Evolutionary conservation across 2,329 filamentous ascomycete species (phyloP), one percentile per base, ranked within the genome.

Genomic region (Blastomyces percursus): DNA sequence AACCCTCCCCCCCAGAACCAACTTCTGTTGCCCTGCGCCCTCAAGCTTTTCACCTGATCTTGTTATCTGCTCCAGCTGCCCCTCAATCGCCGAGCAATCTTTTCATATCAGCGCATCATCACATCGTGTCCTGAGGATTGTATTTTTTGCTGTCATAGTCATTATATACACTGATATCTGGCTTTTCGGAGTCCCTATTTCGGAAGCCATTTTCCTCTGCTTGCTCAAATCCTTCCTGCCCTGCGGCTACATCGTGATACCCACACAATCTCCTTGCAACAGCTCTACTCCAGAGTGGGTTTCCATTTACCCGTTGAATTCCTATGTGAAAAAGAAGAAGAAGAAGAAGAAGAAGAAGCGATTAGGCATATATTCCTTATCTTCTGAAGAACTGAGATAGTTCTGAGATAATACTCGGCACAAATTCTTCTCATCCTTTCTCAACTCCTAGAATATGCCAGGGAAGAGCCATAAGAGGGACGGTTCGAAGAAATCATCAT

Each of bases 401-500:
- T 56, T 40, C 54, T 42, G 35, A 24, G 54, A 56, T 27, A 56
- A 56, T 40, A 56, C 51, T 32, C 19, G 21, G 52, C 27, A 21
- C 19, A 21, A 12, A n/a, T 30, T n/a, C 21, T 11, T 21, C 32
- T 32, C 5, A 19, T 48, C 30, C 7, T 46, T 59, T 27, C 24
- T 40, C 30, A 24, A 44, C 12, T 30, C n/a, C 32, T 14, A 32
- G 46, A 60, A 60, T 60, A 60, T 60, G 59, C 59, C 59, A 7
- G 60, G 35, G 50, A 61, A 65, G 60, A 48, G 12, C 30, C 54
- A 62, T 57, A 65, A 62, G 60, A 63, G 48, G 14, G 59, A 60
- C 38, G 56, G 42, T 38, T 64, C 64, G 38, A 65, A 62, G 55
- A 65, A 65, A 58, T 60, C 60, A 32, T 61, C 51, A 14, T 42